These are phyloP conservation scores for Wickerhamiella bombiphila DNA, from an alignment of 805 yeast species.

Conservation along the genomic window DNA sequence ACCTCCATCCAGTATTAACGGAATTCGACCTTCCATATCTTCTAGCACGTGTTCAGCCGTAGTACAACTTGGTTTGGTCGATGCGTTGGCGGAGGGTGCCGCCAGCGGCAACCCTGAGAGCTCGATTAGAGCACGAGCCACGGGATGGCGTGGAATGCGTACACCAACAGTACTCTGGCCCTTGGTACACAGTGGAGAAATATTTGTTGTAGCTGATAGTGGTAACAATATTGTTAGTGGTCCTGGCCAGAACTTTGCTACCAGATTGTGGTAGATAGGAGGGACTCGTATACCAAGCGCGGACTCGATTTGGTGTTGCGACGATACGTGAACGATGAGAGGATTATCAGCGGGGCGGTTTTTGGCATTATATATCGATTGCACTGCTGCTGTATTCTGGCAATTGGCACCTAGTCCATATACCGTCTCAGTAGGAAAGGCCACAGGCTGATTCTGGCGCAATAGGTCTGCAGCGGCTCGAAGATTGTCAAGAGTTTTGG, in stretches of 20 bases:
- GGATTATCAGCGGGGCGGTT: conserved; percentile 95
- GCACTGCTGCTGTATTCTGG: conserved; percentile 54
- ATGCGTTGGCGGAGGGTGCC: conserved; percentile 95
- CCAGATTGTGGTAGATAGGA: conserved; percentile 43
- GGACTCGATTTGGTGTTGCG: conserved; percentile 53
- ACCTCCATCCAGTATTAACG: conserved; percentile 84
- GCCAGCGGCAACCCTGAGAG: conserved; percentile 80
- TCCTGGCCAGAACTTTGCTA: conserved; percentile 84
- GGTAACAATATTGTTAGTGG: conserved; percentile 83
- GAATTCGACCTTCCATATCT: conserved; percentile 69
- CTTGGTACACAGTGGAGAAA: conserved; percentile 70
- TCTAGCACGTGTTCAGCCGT: conserved; percentile 68
- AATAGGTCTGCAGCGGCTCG: conserved; percentile 45
- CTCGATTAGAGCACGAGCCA: conserved; percentile 82
- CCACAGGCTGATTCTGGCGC: conserved; percentile 49
- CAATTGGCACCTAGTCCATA: conserved; percentile 92
- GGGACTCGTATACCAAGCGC: conserved; percentile 53
- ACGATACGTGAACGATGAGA: conserved; percentile 75
- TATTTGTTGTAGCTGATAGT: conserved; percentile 21
- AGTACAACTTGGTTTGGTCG: conserved; percentile 91
- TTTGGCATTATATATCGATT: conserved; percentile 70
- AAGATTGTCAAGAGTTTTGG: conserved; percentile 37
- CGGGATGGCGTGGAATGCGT: conserved; percentile 71
- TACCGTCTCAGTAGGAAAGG: conserved; percentile 94
- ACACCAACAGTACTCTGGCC: conserved; percentile 85